Evolutionary conservation across 352 stramenopile genomes (phyloP).

Genomic region (Lagenidium giganteum): DNA sequence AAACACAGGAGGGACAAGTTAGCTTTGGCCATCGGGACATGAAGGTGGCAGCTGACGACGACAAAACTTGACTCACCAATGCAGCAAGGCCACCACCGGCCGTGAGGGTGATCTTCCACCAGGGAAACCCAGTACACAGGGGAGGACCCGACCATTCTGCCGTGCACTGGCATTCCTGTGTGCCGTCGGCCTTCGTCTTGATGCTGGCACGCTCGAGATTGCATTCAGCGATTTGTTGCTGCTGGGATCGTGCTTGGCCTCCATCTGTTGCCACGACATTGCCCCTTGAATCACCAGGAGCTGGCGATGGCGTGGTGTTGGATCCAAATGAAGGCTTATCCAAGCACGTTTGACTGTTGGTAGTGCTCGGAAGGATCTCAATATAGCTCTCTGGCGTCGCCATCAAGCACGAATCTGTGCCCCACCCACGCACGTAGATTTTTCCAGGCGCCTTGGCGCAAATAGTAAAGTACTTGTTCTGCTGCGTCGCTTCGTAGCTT

Average conservation of each 20-base stretch:
- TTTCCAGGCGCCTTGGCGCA: slow-evolving; percentile 24
- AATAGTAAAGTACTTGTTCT: slow-evolving; percentile 24
- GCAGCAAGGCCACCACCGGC: slow-evolving; percentile 34
- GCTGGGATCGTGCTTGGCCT: no score
- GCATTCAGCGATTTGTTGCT: slow-evolving; percentile 14
- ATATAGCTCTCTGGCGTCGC: slow-evolving; percentile 16
- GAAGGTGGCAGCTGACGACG: no score
- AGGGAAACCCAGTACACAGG: slow-evolving; percentile 27
- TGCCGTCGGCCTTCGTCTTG: slow-evolving; percentile 13
- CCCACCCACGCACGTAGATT: slow-evolving; percentile 32
- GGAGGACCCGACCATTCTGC: slow-evolving; percentile 37
- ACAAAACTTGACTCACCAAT: slow-evolving; percentile 15
- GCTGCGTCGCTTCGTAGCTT: slow-evolving; percentile 19
- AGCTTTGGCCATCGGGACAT: neutral
- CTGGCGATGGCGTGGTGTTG: no score
- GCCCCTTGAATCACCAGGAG: no score
- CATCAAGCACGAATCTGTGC: slow-evolving; percentile 20
- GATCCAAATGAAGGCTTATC: no score
- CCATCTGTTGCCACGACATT: no score
- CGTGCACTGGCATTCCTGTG: slow-evolving; percentile 30
- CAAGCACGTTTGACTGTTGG: no score
- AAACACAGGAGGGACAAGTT: slow-evolving; percentile 1
- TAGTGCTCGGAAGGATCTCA: no score
- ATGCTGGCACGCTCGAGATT: slow-evolving; percentile 29
- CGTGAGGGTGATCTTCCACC: slow-evolving; percentile 42